Percentiles rank a stretch among this genome's conserved stretches.
Conservation (phyloP, 768 basidiomycete genomes). For the Cystobasidium ongulense region DNA sequence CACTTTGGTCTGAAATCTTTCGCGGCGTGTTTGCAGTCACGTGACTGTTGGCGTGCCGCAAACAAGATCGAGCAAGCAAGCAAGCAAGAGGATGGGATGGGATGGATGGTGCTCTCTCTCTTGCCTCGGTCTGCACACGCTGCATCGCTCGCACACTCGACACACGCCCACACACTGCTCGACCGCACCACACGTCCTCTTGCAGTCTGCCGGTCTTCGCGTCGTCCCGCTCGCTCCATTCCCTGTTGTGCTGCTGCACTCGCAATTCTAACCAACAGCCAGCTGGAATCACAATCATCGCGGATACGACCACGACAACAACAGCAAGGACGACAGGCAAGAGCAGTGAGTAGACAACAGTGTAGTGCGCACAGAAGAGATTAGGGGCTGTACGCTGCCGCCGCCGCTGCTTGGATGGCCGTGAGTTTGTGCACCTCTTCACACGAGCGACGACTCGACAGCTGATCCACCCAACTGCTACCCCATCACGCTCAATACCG, state of each 20-base stretch:
- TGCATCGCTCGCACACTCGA: background rate
- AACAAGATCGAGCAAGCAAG: too few relatives aligned
- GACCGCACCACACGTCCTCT: background rate
- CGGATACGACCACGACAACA: background rate
- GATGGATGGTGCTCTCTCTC: too few relatives aligned
- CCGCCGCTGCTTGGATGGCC: slow-evolving; percentile 21
- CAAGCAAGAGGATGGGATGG: too few relatives aligned
- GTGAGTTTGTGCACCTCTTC: slow-evolving; percentile 4
- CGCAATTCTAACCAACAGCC: background rate
- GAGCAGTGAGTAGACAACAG: background rate
- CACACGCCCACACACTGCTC: background rate
- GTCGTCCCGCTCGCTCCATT: background rate
- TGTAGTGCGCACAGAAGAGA: background rate
- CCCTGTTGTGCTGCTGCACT: background rate
- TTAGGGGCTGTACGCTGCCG: background rate
- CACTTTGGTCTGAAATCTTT: too few relatives aligned
- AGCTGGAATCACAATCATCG: slow-evolving; percentile 1
- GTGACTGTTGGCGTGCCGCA: too few relatives aligned
- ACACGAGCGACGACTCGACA: background rate
- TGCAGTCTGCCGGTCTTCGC: too few relatives aligned
- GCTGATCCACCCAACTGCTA: background rate
- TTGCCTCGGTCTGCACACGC: too few relatives aligned
- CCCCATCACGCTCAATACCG: background rate
- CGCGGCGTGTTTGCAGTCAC: too few relatives aligned
- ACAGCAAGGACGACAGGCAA: background rate